phyloP scores from a whole-genome alignment of 306 rosid species.

The Ormosia emarginata region DNA sequence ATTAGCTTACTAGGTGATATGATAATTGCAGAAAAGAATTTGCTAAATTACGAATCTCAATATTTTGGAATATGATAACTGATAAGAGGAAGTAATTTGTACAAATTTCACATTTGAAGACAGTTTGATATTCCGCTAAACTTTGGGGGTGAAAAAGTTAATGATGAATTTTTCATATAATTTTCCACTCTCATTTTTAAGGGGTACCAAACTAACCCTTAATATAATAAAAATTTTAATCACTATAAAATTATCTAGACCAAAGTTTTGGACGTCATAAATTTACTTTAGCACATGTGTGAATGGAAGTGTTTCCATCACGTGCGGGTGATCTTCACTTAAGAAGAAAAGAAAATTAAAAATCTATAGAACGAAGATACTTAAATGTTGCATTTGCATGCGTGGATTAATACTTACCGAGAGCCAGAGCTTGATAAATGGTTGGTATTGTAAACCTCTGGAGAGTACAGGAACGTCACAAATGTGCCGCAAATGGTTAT shows the following conservation, averaged over 20 bases:
- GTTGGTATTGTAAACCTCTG: constrained; percentile 56
- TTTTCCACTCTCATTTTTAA: neutral
- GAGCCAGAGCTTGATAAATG: constrained; percentile 50
- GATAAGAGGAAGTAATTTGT: too few species aligned
- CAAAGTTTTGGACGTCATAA: neutral
- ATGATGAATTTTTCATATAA: neutral
- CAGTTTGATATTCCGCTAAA: neutral
- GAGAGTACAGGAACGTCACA: constrained; percentile 60
- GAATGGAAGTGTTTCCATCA: neutral
- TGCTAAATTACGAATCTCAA: neutral
- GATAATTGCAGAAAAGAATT: neutral
- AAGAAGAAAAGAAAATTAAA: neutral
- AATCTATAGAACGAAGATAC: neutral
- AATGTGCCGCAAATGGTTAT: constrained; percentile 58
- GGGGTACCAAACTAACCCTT: neutral
- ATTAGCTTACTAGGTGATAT: neutral
- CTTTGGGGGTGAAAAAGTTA: neutral
- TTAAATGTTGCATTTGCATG: neutral
- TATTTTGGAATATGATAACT: neutral
- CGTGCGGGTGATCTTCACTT: neutral
- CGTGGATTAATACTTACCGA: constrained; percentile 35
- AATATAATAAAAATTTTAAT: neutral
- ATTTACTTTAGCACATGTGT: neutral
- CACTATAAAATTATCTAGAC: neutral
- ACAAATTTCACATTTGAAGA: too few species aligned